Evolutionary conservation across 371 early-diverging fungal genomes (phyloP).

Genomic region (Capillidium rhysosporum): DNA sequence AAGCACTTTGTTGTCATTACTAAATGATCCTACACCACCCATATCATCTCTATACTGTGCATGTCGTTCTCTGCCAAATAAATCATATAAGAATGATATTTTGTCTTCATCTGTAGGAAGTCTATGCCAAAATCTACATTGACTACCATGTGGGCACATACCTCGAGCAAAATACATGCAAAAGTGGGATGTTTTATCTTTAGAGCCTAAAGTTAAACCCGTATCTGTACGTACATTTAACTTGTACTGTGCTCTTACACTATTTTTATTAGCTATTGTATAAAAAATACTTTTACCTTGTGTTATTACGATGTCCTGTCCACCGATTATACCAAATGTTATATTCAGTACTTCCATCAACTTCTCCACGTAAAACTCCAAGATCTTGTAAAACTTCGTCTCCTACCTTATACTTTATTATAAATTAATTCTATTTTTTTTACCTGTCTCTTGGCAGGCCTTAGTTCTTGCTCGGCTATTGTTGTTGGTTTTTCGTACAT

Average conservation of each 20-base stretch:
- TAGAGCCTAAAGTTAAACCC: constrained; percentile 48
- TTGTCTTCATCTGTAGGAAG: constrained; percentile 40
- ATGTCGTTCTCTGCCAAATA: constrained; percentile 63
- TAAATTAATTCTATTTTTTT: too few relatives aligned
- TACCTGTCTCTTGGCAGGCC: too few relatives aligned
- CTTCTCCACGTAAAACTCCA: constrained; percentile 14
- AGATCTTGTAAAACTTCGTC: constrained; percentile 21
- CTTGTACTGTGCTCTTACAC: constrained; percentile 35
- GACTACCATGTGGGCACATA: constrained; percentile 48
- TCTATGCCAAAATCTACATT: constrained; percentile 56
- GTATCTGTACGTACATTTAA: constrained; percentile 43
- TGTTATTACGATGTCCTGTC: constrained; percentile 21
- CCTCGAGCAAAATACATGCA: constrained; percentile 73
- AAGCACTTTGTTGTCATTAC: constrained; percentile 44
- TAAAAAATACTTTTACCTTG: constrained; percentile 4
- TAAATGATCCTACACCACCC: constrained; percentile 75
- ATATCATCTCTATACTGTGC: constrained; percentile 66
- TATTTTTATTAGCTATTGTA: constrained; percentile 5
- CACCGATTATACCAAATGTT: constrained; percentile 67
- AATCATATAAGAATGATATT: constrained; percentile 44
- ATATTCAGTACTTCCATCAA: constrained; percentile 29
- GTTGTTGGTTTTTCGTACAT: too few relatives aligned
- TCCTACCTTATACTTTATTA: constrained; percentile 13
- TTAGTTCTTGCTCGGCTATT: too few relatives aligned
- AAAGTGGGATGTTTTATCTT: constrained; percentile 38